phyloP scores from a whole-genome alignment of 1,284 basidiomycete species.

The Moniliophthora roreri region DNA sequence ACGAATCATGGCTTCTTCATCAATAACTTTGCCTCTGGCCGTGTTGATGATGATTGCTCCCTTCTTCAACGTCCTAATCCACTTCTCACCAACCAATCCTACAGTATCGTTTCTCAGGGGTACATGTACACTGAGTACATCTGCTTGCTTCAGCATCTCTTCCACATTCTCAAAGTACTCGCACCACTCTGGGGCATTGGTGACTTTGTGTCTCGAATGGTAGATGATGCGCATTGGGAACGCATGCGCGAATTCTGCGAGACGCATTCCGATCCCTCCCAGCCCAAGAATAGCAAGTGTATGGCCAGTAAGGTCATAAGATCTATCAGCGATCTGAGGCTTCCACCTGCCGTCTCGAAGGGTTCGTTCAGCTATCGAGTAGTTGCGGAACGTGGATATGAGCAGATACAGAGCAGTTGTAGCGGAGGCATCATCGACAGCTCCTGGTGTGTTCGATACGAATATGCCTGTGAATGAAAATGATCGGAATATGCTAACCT shows the following conservation, averaged over 20 bases:
- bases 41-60: constrained; percentile 87
- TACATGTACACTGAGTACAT: constrained; percentile 80
- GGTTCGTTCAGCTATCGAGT: constrained; percentile 69
- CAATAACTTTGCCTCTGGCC: constrained; percentile 86
- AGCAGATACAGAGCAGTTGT: constrained; percentile 87
- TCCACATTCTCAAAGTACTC: constrained; percentile 75
- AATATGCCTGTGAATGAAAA: constrained; percentile 67
- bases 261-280: constrained; percentile 82
- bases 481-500: not conserved
- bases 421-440: constrained; percentile 91
- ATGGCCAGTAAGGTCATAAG: constrained; percentile 76
- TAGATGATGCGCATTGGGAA: constrained; percentile 91
- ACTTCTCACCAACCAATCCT: constrained; percentile 73
- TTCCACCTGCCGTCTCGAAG: constrained; percentile 63
- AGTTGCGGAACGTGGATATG: constrained; percentile 83
- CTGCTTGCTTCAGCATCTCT: constrained; percentile 72
- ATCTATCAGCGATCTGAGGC: constrained; percentile 37
- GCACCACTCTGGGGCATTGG: constrained; percentile 67
- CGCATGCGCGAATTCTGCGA: constrained; percentile 67
- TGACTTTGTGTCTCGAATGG: constrained; percentile 64
- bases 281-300: constrained; percentile 87
- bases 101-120: constrained; percentile 75
- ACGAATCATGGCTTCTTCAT: constrained; percentile 83
- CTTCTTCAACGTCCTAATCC: constrained; percentile 81
- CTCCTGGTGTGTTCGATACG: constrained; percentile 90